phyloP scores from a whole-genome alignment of 163 green algal genomes.

The Prototheca cutis region DNA sequence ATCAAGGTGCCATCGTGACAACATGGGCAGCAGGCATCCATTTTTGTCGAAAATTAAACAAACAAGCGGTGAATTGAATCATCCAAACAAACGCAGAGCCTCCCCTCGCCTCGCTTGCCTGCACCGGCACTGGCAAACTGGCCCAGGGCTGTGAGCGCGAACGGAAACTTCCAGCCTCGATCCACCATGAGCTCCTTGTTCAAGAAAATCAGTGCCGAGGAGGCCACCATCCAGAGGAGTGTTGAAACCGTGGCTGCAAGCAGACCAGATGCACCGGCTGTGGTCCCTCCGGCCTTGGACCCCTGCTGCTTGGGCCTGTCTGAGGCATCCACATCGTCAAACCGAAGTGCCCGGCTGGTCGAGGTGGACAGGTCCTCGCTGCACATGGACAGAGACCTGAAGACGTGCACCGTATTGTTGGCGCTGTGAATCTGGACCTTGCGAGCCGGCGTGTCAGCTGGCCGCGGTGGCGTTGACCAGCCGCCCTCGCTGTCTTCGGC shows the following conservation, averaged over 20 bases:
- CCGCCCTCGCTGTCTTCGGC: neutral
- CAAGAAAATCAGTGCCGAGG: slow-evolving; percentile 55
- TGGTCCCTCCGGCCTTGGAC: neutral
- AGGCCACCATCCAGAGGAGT: slow-evolving; percentile 44
- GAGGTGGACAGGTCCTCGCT: neutral
- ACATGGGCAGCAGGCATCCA: too few species aligned
- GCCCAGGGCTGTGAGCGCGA: slow-evolving; percentile 30
- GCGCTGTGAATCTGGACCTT: slow-evolving; percentile 21
- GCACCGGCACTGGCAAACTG: slow-evolving; percentile 11
- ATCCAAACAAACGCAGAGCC: too few species aligned
- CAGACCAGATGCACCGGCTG: too few species aligned
- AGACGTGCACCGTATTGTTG: slow-evolving; percentile 22
- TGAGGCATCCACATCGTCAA: neutral
- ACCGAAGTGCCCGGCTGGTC: neutral
- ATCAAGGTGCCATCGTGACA: too few species aligned
- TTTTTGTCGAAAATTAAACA: too few species aligned
- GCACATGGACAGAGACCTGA: slow-evolving; percentile 2
- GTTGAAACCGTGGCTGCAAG: slow-evolving; percentile 24
- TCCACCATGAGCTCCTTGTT: slow-evolving; percentile 58
- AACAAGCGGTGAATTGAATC: neutral
- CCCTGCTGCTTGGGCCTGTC: neutral
- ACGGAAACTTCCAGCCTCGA: slow-evolving; percentile 32
- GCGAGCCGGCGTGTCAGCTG: slow-evolving; percentile 1
- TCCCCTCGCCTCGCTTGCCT: too few species aligned
- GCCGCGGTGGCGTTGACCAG: neutral